Evolutionary conservation across 2,329 filamentous ascomycete genomes (phyloP).

Genomic region (Penicillium sp.): DNA sequence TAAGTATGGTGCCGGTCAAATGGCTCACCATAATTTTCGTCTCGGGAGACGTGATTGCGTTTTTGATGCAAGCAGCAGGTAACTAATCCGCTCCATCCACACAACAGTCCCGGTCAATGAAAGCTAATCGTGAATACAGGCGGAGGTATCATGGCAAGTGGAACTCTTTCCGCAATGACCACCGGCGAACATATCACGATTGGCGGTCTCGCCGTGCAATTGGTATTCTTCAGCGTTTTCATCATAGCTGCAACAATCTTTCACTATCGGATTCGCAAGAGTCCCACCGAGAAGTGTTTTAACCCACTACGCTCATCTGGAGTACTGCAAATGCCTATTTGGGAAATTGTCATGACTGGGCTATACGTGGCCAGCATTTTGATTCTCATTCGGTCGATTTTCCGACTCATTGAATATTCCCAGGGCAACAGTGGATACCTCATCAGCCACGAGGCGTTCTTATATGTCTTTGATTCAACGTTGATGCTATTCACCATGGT

Average conservation of each 20-base stretch:
- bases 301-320: background rate
- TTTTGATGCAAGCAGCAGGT: constrained; percentile 44
- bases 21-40: constrained; percentile 53
- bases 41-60: constrained; percentile 48
- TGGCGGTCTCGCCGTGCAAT: constrained; percentile 19
- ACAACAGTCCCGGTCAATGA: background rate
- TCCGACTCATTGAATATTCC: constrained; percentile 22
- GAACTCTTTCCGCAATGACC: background rate
- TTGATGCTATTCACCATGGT: background rate
- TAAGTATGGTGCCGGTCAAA: constrained; percentile 43
- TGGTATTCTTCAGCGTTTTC: constrained; percentile 23
- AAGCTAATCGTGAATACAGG: background rate
- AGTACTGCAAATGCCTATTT: background rate
- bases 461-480: constrained; percentile 24
- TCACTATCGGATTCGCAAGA: constrained; percentile 14
- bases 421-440: constrained; percentile 25
- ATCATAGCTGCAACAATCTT: constrained; percentile 17
- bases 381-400: constrained; percentile 23
- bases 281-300: constrained; percentile 9
- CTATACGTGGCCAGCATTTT: constrained; percentile 15
- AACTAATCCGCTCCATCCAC: background rate
- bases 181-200: constrained; percentile 20
- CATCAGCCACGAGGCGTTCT: constrained; percentile 23
- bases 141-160: constrained; percentile 12
- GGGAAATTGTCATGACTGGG: constrained; percentile 1